Base-by-base conservation (phyloP, 805 yeast genomes). In the Candida sithepensis region DNA sequence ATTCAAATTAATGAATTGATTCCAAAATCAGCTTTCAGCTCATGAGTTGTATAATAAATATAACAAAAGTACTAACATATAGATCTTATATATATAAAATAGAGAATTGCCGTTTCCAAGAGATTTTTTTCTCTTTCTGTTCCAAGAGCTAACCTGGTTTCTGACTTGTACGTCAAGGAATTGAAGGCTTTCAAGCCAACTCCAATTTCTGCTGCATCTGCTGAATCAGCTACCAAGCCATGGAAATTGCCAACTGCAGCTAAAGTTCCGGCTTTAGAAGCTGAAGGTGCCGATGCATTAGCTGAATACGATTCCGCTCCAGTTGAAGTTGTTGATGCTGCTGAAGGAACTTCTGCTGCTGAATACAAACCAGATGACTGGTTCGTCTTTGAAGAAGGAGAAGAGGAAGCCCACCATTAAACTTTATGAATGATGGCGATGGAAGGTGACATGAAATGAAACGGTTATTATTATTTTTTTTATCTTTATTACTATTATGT, bases 141-240 rank as follows among this genome's bases (percentile, higher is more conserved):
- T 39, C 50, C 56, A 42, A 64, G 66, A 60, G 47, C 58, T 41
- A 63, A 91, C 78, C 74, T 86, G 66, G 70, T 91, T 65, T 79
- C 88, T 68, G 96, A 91, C 58, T 79, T 91, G 59, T 91, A 91
- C 76, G 72, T 92, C 65, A 82, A 79, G 68, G 96, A 91, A 71
- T 75, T 94, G 71, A 88, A 84, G 75, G 81, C 82, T 53, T 91
- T 88, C 82, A 89, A 90, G 77, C 91, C 96, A 66, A 79, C 84
- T 50, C 82, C 89, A 51, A 66, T 84, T 46, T 71, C 85, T 49
- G 81, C 86, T 50, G 74, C 79, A 56, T 96, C 87, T 58, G 84
- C 92, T 53, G 89, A 83, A 62, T 78, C 81, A 55, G 78, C 84
- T 56, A 92, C 90, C 58, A 82, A 85, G 72, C 81, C 86, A 60